Base-by-base conservation (phyloP, 176 grass and related monocot species). In the Chrysopogon serrulatus region DNA sequence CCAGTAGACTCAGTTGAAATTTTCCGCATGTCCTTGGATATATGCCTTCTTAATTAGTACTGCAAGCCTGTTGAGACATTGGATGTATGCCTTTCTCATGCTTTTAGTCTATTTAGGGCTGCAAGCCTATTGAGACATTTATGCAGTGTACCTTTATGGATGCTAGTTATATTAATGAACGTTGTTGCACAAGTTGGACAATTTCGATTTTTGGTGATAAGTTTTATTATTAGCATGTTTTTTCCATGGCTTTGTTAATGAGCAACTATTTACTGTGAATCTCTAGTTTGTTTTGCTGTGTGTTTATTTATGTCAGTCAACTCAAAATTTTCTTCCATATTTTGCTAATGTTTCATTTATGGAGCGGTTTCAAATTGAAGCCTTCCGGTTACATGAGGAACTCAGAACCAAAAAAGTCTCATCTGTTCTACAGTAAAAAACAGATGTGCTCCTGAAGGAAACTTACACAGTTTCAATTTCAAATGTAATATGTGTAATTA, bases 401-500 rank as follows among this genome's bases (percentile, higher is more conserved):
- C n/a, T n/a, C n/a, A n/a, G n/a, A n/a, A n/a, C n/a, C n/a, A 1
- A 54, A 54, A 54, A 54, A 0, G 0, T 9, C 5, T 0, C 7
- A 54, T 23, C 9, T 54, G 2, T 54, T 4, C 16, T 48, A 17
- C 15, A 5, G 16, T 17, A 5, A 47, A 40, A 47, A 17, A n/a
- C n/a, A n/a, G n/a, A n/a, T 48, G 15, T 48, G 49, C 19, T n/a
- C n/a, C n/a, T n/a, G n/a, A n/a, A n/a, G n/a, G n/a, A n/a, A n/a
- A n/a, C n/a, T n/a, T n/a, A n/a, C n/a, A n/a, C n/a, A n/a, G n/a
- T n/a, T n/a, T n/a, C n/a, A n/a, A n/a, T n/a, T n/a, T n/a, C n/a
- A n/a, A n/a, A n/a, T n/a, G n/a, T n/a, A n/a, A n/a, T n/a, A n/a
- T n/a, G n/a, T n/a, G n/a, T n/a, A n/a, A n/a, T n/a, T n/a, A n/a